Evolutionary conservation across 257 asterid species (phyloP), one percentile per base, ranked within the genome.

Genomic region (Fraxinus anomala): DNA sequence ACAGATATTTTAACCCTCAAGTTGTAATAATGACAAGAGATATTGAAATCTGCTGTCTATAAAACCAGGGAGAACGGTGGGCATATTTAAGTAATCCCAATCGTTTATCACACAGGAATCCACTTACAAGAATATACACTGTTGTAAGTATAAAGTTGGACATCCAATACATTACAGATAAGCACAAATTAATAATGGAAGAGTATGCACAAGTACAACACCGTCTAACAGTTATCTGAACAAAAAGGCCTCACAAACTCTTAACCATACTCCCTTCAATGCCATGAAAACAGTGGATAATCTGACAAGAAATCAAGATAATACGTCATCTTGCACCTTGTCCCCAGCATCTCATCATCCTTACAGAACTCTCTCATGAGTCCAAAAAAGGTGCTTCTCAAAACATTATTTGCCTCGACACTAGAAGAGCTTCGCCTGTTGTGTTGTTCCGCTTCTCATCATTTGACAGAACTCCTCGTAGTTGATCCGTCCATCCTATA

Each of bases 391-490:
- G 39, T 17, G 56, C 80, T 73, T 80, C 81, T 83, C 4, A 33
- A 47, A 72, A 69, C 67, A 14, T 77, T 78, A 47, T 7, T 33
- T 69, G 40, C 23, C 36, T 72, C 36, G 1, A 76, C 61, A 66
- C 86, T 89, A 90, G 73, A 92, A 86, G 79, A 92, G 91, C 80
- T 89, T 90, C 28, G 80, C 86, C 65, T 75, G 92, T 77, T 81
- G 94, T 47, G 82, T 80, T 2, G 92, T 84, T 84, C 98, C 97
- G 24, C 96, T 88, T 87, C 96, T 91, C 98, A 94, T 94, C 98
- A 94, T 94, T 37, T 95, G 92, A 72, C 95, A 89, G 71, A 94
- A 94, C 86, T 94, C 98, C 76, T 91, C 97, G 5, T 94, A 94
- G 79, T 94, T 91, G 86, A 94, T 94, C 77, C 88, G 85, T 68